Evolutionary conservation across 371 early-diverging fungal genomes (phyloP).

Genomic region (Funneliformis caledonium): DNA sequence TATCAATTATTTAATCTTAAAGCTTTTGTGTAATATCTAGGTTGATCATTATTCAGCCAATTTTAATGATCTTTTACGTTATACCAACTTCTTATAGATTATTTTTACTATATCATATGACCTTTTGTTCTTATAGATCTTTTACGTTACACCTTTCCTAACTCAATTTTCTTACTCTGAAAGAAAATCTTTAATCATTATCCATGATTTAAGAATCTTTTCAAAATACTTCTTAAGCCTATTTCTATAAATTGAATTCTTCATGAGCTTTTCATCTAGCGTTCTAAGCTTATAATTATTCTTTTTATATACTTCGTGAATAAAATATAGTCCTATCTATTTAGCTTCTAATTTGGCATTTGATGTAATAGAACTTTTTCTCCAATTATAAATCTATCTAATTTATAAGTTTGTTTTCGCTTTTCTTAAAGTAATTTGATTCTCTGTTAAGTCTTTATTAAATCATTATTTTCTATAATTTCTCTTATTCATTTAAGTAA

Average conservation of each 20-base stretch:
- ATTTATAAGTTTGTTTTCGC: neutral
- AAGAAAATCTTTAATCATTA: too few relatives aligned
- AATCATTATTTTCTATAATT: neutral
- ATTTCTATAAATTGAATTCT: neutral
- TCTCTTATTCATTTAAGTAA: neutral
- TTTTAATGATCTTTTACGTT: too few relatives aligned
- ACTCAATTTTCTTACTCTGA: too few relatives aligned
- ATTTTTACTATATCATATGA: too few relatives aligned
- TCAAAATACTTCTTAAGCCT: neutral
- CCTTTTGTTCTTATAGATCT: too few relatives aligned
- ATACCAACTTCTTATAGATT: too few relatives aligned
- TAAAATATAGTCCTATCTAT: slow-evolving; percentile 5
- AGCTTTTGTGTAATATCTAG: too few relatives aligned
- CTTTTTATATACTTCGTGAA: neutral
- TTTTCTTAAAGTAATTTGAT: neutral
- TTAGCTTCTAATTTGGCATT: neutral
- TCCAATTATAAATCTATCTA: neutral
- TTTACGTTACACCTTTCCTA: too few relatives aligned
- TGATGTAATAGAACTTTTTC: neutral
- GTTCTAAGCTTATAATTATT: neutral
- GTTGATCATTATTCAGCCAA: too few relatives aligned
- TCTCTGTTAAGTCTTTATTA: neutral
- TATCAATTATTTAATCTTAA: too few relatives aligned
- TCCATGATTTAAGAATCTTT: too few relatives aligned
- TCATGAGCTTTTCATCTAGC: neutral